A percentile compares a stretch with the other conserved stretches of the same genome.
These are phyloP conservation scores for Pseudotsuga menziesii DNA, from an alignment of 75 land plant genomes.

Conservation along the genomic window DNA sequence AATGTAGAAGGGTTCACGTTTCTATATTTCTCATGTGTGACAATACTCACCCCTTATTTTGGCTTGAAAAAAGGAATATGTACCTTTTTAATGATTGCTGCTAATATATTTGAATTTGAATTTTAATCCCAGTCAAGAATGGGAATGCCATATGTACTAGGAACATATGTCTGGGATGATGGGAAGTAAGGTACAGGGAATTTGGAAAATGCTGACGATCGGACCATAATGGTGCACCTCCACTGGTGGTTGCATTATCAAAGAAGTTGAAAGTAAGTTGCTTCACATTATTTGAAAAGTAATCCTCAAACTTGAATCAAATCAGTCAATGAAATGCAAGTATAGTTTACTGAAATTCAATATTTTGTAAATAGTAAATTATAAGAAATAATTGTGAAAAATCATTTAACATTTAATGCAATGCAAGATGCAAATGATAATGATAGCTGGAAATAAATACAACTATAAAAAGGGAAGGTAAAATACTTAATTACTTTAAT, in stretches of 20 bases:
- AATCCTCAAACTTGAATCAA: slow-evolving; percentile 74
- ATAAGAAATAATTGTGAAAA: too few relatives aligned
- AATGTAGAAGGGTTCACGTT: slow-evolving; percentile 21
- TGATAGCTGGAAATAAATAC: neutral
- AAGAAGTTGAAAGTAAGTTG: slow-evolving; percentile 87
- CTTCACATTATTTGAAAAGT: slow-evolving; percentile 82
- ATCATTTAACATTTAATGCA: neutral
- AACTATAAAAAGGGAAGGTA: too few relatives aligned
- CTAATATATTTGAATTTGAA: slow-evolving; percentile 24
- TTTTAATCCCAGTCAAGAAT: slow-evolving; percentile 67
- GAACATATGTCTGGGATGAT: slow-evolving; percentile 44
- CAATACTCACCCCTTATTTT: slow-evolving; percentile 68
- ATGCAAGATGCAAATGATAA: neutral
- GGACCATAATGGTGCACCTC: slow-evolving; percentile 51
- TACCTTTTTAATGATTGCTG: slow-evolving; percentile 59
- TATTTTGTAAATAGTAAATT: too few relatives aligned
- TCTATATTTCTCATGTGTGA: slow-evolving; percentile 80
- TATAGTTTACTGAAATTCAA: too few relatives aligned
- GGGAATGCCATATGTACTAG: slow-evolving; percentile 67
- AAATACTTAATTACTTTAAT: slow-evolving; percentile 26
- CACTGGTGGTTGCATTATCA: slow-evolving; percentile 68
- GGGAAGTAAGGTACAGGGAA: slow-evolving; percentile 53
- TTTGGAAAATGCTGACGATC: slow-evolving; percentile 85
- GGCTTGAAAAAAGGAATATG: slow-evolving; percentile 70
- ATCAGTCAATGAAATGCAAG: neutral